A percentile compares a stretch with the other conserved stretches of the same genome.
Conservation (phyloP, 495 filamentous ascomycete species). For the Tuber umbilicatum region DNA sequence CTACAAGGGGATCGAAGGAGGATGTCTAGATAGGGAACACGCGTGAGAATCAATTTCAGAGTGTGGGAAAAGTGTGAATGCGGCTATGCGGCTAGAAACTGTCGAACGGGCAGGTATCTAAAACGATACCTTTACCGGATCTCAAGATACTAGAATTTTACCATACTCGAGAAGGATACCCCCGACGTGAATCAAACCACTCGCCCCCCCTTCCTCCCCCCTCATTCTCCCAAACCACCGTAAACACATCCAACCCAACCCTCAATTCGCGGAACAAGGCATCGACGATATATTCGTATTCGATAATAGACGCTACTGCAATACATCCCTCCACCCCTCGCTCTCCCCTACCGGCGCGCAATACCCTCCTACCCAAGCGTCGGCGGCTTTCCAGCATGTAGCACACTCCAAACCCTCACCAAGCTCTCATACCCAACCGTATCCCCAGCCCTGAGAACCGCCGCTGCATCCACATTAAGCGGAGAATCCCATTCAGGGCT, state of each 20-base stretch:
- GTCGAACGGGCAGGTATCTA: not conserved
- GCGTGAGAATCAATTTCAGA: not conserved
- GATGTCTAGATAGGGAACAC: not conserved
- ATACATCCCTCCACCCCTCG: not conserved
- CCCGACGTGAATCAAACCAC: not conserved
- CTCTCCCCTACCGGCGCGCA: not conserved
- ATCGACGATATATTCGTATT: constrained; percentile 1
- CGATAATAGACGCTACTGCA: not conserved
- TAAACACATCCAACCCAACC: not conserved
- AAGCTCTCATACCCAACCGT: constrained; percentile 66
- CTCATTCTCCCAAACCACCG: not conserved
- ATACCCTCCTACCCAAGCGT: not conserved
- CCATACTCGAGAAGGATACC: not conserved
- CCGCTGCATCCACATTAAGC: constrained; percentile 82
- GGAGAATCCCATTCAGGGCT: constrained; percentile 75
- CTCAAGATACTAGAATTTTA: not conserved
- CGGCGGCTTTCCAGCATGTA: constrained; percentile 33
- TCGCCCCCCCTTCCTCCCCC: not conserved
- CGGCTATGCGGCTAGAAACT: not conserved
- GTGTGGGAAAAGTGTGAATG: not conserved
- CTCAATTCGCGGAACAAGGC: not conserved
- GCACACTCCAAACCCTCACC: constrained; percentile 68
- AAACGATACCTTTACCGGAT: not conserved
- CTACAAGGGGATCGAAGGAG: not conserved
- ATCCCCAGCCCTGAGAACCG: constrained; percentile 69